Evolutionary conservation across 2,329 filamentous ascomycete species (phyloP).

Genomic region (Fusarium sulawesiense): DNA sequence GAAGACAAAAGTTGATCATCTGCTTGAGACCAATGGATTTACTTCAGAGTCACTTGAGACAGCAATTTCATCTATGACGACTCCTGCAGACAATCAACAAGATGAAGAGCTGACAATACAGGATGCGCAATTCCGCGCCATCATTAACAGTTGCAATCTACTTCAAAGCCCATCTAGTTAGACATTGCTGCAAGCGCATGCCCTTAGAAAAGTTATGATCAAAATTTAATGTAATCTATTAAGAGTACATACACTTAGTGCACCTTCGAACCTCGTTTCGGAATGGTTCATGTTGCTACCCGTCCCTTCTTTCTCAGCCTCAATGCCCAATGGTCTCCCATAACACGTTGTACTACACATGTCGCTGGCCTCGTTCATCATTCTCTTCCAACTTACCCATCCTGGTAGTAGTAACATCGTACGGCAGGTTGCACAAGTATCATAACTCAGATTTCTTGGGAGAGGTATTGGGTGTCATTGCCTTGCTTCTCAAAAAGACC

Average conservation of each 20-base stretch:
- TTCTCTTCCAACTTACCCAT: slow-evolving; percentile 5
- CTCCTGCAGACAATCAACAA: slow-evolving; percentile 40
- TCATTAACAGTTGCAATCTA: slow-evolving; percentile 57
- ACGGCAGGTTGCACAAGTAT: slow-evolving; percentile 24
- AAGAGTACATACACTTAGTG: slow-evolving; percentile 10
- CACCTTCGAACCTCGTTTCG: slow-evolving; percentile 21
- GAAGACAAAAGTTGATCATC: slow-evolving; percentile 58
- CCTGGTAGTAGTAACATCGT: slow-evolving; percentile 10
- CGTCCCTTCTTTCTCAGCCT: slow-evolving; percentile 31
- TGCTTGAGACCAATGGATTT: slow-evolving; percentile 62
- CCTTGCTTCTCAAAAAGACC: slow-evolving; percentile 7
- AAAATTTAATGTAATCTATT: slow-evolving; percentile 27
- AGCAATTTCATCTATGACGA: slow-evolving; percentile 60
- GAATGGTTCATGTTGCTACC: slow-evolving; percentile 26
- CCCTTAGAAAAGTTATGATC: slow-evolving; percentile 4
- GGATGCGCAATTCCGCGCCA: slow-evolving; percentile 58
- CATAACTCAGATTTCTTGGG: slow-evolving; percentile 22
- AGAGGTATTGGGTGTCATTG: slow-evolving; percentile 4
- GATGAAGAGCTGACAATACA: slow-evolving; percentile 50
- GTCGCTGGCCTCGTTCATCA: slow-evolving; percentile 26
- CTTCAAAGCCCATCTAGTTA: slow-evolving; percentile 38
- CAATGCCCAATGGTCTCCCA: slow-evolving; percentile 32
- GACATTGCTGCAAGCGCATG: slow-evolving; percentile 14
- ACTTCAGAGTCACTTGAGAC: slow-evolving; percentile 59
- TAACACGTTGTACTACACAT: slow-evolving; percentile 20